Evolutionary conservation across 148 eudicot genomes (phyloP).

Genomic region (Simmondsia chinensis): DNA sequence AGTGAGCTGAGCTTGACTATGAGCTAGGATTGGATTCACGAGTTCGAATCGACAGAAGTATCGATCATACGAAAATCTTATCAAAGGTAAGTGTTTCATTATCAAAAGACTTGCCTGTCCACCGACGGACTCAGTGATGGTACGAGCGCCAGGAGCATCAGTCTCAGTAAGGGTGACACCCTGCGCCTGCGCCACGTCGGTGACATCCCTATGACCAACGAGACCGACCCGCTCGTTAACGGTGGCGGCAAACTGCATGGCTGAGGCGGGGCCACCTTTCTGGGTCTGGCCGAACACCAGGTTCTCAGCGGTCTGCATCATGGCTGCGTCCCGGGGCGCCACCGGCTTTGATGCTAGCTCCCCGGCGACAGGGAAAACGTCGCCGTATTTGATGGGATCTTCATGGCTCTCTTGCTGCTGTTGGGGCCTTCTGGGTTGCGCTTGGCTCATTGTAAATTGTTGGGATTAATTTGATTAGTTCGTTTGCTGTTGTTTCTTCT

Average conservation of each 20-base stretch:
- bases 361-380: conserved; percentile 53
- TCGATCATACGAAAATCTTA: too few species aligned
- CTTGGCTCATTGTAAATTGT: conserved; percentile 67
- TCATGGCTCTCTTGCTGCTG: background rate
- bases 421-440: conserved; percentile 23
- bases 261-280: conserved; percentile 49
- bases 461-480: too few species aligned
- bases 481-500: too few species aligned
- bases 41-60: too few species aligned
- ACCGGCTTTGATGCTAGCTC: conserved; percentile 44
- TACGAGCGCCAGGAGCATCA: conserved; percentile 29
- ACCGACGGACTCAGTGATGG: conserved; percentile 52
- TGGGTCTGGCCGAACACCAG: conserved; percentile 31
- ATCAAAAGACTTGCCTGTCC: too few species aligned
- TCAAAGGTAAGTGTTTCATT: too few species aligned
- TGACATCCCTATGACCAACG: conserved; percentile 28
- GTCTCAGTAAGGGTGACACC: conserved; percentile 51
- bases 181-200: conserved; percentile 18
- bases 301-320: conserved; percentile 64
- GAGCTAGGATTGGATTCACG: too few species aligned
- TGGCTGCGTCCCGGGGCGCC: conserved; percentile 52
- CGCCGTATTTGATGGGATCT: conserved; percentile 59
- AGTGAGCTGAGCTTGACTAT: too few species aligned
- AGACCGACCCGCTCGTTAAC: conserved; percentile 47
- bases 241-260: conserved; percentile 55